Evolutionary conservation across 352 stramenopile species (phyloP).

Genomic region (Pythium diclinum): DNA sequence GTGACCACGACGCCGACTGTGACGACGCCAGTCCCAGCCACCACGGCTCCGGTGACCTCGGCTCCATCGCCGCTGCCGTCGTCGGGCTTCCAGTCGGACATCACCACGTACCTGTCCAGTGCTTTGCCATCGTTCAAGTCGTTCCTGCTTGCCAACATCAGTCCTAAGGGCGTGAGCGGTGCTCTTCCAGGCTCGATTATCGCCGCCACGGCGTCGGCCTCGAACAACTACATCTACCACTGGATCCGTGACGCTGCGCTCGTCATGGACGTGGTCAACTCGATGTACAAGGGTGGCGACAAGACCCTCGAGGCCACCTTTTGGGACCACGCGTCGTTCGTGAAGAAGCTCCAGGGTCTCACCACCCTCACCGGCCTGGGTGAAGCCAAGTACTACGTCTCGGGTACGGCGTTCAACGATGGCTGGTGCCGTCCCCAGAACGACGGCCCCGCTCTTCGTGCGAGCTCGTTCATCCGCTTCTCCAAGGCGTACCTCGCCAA

Average conservation of each 20-base stretch:
- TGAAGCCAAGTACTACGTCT: slow-evolving; percentile 32
- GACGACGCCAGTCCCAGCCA: no score
- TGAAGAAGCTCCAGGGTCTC: slow-evolving; percentile 23
- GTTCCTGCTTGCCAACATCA: slow-evolving; percentile 26
- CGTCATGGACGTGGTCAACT: slow-evolving; percentile 25
- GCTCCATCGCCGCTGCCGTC: no score
- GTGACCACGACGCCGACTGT: no score
- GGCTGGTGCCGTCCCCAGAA: slow-evolving; percentile 31
- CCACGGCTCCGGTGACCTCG: no score
- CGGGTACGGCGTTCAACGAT: slow-evolving; percentile 25
- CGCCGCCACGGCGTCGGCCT: slow-evolving; percentile 1
- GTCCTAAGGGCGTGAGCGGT: slow-evolving; percentile 21
- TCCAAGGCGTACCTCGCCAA: slow-evolving; percentile 25
- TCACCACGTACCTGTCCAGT: no score
- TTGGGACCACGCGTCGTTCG: slow-evolving; percentile 29
- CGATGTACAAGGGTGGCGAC: slow-evolving; percentile 22
- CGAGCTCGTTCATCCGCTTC: slow-evolving; percentile 32
- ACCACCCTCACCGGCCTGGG: slow-evolving; percentile 19
- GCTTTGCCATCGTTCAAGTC: slow-evolving; percentile 21
- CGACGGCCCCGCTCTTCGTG: slow-evolving; percentile 25
- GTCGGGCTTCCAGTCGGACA: no score
- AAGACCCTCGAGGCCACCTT: slow-evolving; percentile 20
- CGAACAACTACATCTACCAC: slow-evolving; percentile 30
- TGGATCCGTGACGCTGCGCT: slow-evolving; percentile 25
- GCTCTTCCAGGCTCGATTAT: slow-evolving; percentile 23